Percentiles rank a stretch among this genome's conserved stretches.
phyloP scores from a whole-genome alignment of 2,329 filamentous ascomycete genomes.

The Penicillium sp. region DNA sequence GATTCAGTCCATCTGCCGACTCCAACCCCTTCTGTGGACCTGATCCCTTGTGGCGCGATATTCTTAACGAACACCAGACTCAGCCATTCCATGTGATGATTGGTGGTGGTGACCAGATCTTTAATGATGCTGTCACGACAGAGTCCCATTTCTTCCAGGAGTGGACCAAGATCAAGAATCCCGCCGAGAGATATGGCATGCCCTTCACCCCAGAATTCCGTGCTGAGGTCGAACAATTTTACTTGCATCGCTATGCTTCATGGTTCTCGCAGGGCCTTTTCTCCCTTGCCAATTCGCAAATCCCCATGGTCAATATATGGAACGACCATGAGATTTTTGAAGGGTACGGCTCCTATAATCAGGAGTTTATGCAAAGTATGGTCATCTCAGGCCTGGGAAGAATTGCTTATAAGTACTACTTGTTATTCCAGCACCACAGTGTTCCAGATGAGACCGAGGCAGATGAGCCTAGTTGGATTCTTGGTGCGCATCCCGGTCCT shows the following conservation, averaged over 20 bases:
- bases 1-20: conserved; percentile 80
- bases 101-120: conserved; percentile 94
- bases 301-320: conserved; percentile 98
- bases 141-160: conserved; percentile 75
- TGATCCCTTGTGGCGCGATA: conserved; percentile 95
- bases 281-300: conserved; percentile 87
- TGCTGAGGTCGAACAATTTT: conserved; percentile 83
- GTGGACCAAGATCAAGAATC: conserved; percentile 81
- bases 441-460: conserved; percentile 75
- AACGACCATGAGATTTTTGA: conserved; percentile 93
- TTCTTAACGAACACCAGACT: conserved; percentile 87
- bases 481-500: conserved; percentile 77
- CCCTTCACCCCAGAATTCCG: conserved; percentile 81
- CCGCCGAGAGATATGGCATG: conserved; percentile 73
- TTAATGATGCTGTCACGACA: conserved; percentile 81
- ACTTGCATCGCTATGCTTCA: conserved; percentile 81
- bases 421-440: conserved; percentile 97
- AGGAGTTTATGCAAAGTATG: conserved; percentile 86
- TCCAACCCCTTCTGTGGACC: conserved; percentile 82
- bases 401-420: conserved; percentile 96
- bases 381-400: conserved; percentile 88
- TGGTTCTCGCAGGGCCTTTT: conserved; percentile 98
- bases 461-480: conserved; percentile 86
- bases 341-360: conserved; percentile 89
- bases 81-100: conserved; percentile 98